These are phyloP conservation scores for Penicillium paneum DNA, from an alignment of 2,329 filamentous ascomycete species.

Conservation along the genomic window DNA sequence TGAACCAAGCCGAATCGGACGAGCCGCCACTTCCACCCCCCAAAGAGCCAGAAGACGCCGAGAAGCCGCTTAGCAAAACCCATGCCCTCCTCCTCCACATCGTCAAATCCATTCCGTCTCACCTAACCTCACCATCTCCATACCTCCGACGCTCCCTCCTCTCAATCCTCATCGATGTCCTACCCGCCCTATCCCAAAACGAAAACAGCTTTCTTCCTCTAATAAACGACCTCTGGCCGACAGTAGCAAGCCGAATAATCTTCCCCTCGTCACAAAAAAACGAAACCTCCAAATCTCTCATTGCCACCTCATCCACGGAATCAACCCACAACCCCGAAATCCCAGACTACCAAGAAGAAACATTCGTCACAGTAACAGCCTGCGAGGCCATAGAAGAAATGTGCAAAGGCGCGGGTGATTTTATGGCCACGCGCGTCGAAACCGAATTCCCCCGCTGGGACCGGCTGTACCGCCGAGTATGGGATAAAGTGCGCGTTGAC, in stretches of 20 bases:
- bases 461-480: conserved; percentile 39
- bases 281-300: conserved; percentile 45
- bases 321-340: conserved; percentile 55
- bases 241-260: conserved; percentile 51
- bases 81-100: conserved; percentile 81
- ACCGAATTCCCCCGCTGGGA: conserved; percentile 58
- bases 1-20: conserved; percentile 35
- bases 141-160: conserved; percentile 75
- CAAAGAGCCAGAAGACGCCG: conserved; percentile 51
- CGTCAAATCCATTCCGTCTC: conserved; percentile 79
- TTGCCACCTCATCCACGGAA: conserved; percentile 11
- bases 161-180: conserved; percentile 68
- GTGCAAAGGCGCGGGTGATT: conserved; percentile 72
- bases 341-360: conserved; percentile 38
- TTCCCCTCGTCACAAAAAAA: conserved; percentile 52
- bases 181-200: conserved; percentile 68
- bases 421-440: conserved; percentile 72
- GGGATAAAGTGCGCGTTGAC: conserved; percentile 38
- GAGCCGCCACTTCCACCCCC: conserved; percentile 35
- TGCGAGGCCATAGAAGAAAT: conserved; percentile 66
- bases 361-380: conserved; percentile 62
- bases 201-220: conserved; percentile 84
- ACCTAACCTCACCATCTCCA: conserved; percentile 80
- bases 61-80: conserved; percentile 68
- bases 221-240: conserved; percentile 87